Percentiles rank a stretch among this genome's conserved stretches.
phyloP scores from a whole-genome alignment of 331 rosid species.

The Rhamnella rubrinervis region DNA sequence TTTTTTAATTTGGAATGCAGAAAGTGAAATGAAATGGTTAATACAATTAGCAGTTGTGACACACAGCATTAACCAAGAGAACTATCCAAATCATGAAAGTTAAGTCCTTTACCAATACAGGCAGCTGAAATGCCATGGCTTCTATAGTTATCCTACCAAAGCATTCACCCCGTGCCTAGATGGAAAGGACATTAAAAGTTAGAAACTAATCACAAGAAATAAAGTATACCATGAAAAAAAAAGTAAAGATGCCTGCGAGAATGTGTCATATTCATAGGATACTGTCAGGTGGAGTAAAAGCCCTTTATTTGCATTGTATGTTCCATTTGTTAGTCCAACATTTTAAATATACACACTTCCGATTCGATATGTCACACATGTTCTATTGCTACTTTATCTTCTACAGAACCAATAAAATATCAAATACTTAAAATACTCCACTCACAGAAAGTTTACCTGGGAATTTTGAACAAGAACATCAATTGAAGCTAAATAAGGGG shows the following conservation, averaged over 20 bases:
- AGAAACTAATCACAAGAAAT: not conserved
- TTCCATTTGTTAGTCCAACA: not conserved
- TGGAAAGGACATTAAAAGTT: not conserved
- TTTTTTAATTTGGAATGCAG: not conserved
- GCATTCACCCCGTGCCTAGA: constrained; percentile 39
- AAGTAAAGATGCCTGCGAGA: not conserved
- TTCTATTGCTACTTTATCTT: not conserved
- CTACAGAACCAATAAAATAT: not conserved
- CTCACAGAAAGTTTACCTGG: constrained; percentile 22
- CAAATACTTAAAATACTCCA: not conserved
- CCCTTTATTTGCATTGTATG: not conserved
- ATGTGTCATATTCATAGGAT: too few species aligned
- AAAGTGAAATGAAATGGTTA: constrained; percentile 1
- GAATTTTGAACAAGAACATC: constrained; percentile 43
- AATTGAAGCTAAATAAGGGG: constrained; percentile 41
- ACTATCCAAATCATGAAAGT: not conserved
- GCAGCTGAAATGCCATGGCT: constrained; percentile 44
- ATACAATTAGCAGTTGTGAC: not conserved
- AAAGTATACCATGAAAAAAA: not conserved
- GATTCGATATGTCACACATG: not conserved
- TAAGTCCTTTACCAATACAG: constrained; percentile 35
- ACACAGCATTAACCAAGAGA: not conserved
- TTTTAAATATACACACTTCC: not conserved
- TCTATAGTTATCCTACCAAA: constrained; percentile 44
- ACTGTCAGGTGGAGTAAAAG: not conserved